phyloP scores from a whole-genome alignment of 495 filamentous ascomycete genomes.

The Daldinia bambusicola region DNA sequence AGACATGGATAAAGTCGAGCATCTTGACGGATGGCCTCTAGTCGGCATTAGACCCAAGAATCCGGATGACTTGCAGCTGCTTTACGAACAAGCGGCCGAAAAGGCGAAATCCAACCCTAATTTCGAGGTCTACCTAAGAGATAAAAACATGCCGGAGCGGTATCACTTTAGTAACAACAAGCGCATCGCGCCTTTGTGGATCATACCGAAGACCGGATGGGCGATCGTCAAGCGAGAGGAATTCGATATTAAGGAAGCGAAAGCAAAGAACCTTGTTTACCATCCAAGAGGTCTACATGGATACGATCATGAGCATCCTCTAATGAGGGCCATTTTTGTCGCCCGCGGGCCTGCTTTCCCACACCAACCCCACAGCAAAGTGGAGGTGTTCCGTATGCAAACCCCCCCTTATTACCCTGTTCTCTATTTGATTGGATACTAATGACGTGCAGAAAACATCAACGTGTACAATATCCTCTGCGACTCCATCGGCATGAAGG shows the following conservation, averaged over 20 bases:
- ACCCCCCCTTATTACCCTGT: neutral
- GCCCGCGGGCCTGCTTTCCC: slow-evolving; percentile 90
- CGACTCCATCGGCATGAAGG: slow-evolving; percentile 76
- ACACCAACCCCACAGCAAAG: slow-evolving; percentile 79
- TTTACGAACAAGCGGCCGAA: slow-evolving; percentile 61
- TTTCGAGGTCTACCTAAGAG: slow-evolving; percentile 84
- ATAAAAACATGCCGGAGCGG: slow-evolving; percentile 83
- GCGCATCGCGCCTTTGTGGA: slow-evolving; percentile 92
- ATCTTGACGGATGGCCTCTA: slow-evolving; percentile 94
- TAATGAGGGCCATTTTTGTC: slow-evolving; percentile 94
- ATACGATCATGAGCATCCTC: slow-evolving; percentile 87
- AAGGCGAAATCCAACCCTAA: slow-evolving; percentile 67
- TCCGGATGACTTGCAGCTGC: slow-evolving; percentile 64
- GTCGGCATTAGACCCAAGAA: slow-evolving; percentile 84
- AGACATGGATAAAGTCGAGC: slow-evolving; percentile 75
- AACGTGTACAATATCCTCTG: slow-evolving; percentile 97
- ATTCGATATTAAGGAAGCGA: slow-evolving; percentile 72
- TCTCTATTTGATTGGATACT: slow-evolving; percentile 17
- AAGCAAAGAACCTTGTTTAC: slow-evolving; percentile 71
- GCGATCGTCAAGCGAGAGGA: slow-evolving; percentile 83
- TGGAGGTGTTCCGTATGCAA: slow-evolving; percentile 85
- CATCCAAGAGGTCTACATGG: slow-evolving; percentile 85
- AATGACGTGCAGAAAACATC: slow-evolving; percentile 75
- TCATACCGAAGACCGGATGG: slow-evolving; percentile 90
- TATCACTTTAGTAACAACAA: slow-evolving; percentile 88